Percentiles rank a stretch among this genome's conserved stretches.
phyloP scores from a whole-genome alignment of 163 green algal genomes.

The Scenedesmus sp. region DNA sequence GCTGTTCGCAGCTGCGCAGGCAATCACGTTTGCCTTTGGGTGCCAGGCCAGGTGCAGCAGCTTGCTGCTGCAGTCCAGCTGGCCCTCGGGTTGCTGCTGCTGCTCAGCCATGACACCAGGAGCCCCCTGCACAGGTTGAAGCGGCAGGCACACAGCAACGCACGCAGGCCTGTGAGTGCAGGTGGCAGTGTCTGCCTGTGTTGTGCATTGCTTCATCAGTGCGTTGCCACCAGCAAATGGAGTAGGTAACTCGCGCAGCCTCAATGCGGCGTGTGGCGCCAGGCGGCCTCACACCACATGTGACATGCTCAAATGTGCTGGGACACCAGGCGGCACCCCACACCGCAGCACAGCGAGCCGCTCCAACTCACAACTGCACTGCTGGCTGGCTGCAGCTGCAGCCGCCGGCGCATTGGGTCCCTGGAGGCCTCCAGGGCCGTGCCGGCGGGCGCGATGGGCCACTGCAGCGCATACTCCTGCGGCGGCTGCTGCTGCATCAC shows the following conservation, averaged over 20 bases:
- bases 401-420: slow-evolving; percentile 75
- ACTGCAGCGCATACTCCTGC: background rate
- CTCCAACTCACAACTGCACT: background rate
- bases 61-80: slow-evolving; percentile 88
- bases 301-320: too few species aligned
- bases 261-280: too few species aligned
- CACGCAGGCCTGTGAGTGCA: too few species aligned
- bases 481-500: slow-evolving; percentile 9
- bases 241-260: too few species aligned
- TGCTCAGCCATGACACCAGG: slow-evolving; percentile 25
- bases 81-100: slow-evolving; percentile 49
- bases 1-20: slow-evolving; percentile 92
- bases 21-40: slow-evolving; percentile 90
- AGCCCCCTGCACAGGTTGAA: background rate
- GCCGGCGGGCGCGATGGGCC: slow-evolving; percentile 62
- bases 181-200: too few species aligned
- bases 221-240: too few species aligned
- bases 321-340: background rate
- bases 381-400: slow-evolving; percentile 38
- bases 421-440: slow-evolving; percentile 86
- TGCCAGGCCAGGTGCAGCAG: slow-evolving; percentile 97
- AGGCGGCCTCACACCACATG: too few species aligned
- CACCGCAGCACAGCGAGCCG: background rate
- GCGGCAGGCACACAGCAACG: slow-evolving; percentile 27
- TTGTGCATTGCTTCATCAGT: too few species aligned